Base-by-base conservation (phyloP, 495 filamentous ascomycete species). In the Hyaloscypha bicolor region DNA sequence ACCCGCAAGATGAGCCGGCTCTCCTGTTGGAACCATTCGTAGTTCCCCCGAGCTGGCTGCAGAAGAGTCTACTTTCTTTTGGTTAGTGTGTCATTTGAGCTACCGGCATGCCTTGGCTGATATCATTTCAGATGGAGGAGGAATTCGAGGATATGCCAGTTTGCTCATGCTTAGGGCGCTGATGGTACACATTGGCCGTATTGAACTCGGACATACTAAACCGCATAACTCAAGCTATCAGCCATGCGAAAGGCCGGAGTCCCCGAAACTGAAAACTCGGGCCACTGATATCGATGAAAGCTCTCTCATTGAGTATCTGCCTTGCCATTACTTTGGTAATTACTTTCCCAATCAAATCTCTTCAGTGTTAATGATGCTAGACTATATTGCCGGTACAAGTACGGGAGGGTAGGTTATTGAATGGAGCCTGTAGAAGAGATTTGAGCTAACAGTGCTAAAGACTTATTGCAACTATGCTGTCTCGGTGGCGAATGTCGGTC, bases 261-360 rank as follows among this genome's bases (percentile, higher is more conserved):
- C 31, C 25, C 6, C 29, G 32, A n/a, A 16, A 9, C 29, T 9
- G 19, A 32, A 14, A 9, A 57, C n/a, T 14, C 19, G 56, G 16
- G 29, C 2, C 6, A 32, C 25, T 35, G 56, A 59, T 8, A 29
- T 59, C 3, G 56, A 59, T 21, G 31, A 59, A 8, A 21, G 56
- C 5, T 31, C 56, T 14, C 32, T 31, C 29, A 19, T 35, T 59
- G 56, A 59, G 8, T 59, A 31, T 35, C 56, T 59, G 16, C 56
- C 56, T 32, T 59, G 56, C n/a, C 56, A 59, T n/a, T 59, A 59
- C 32, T 59, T 59, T 32, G 56, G 56, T 59, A 32, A 31, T 29
- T 59, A 2, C 31, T 37, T 32, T 12, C 6, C 29, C 25, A 2
- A 9, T 35, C 32, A 14, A 59, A 37, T 12, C 3, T 4, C 4